These are phyloP conservation scores for Phytophthora niederhauseri DNA, from an alignment of 352 stramenopile genomes.

Conservation along the genomic window DNA sequence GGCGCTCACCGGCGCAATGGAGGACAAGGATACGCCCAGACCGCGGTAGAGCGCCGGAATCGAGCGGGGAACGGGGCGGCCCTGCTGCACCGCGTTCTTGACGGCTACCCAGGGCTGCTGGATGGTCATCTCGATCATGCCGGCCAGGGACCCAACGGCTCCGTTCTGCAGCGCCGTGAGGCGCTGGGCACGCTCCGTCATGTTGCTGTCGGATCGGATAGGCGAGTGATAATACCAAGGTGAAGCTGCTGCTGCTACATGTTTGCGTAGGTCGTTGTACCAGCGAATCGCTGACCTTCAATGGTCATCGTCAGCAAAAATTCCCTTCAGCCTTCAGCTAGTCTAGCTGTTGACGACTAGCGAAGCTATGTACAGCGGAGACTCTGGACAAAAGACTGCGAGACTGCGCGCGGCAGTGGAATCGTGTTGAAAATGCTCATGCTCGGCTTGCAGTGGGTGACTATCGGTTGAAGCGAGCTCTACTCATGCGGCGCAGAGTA, in stretches of 20 bases:
- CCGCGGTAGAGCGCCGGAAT: conserved; percentile 73
- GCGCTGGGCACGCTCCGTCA: conserved; percentile 60
- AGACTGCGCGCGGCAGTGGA: neutral
- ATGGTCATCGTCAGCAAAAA: conserved; percentile 17
- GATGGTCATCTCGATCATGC: conserved; percentile 83
- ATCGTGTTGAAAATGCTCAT: conserved; percentile 8
- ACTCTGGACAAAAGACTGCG: neutral
- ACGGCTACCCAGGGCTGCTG: conserved; percentile 84
- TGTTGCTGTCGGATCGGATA: conserved; percentile 18
- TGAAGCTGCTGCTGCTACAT: conserved; percentile 5
- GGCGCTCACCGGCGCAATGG: conserved; percentile 77
- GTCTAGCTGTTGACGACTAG: conserved; percentile 7
- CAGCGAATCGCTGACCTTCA: conserved; percentile 19
- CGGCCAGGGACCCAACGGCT: conserved; percentile 74
- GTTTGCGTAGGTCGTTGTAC: conserved; percentile 8
- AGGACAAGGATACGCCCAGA: conserved; percentile 74
- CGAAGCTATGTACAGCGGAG: conserved; percentile 4
- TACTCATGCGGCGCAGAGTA: conserved; percentile 8
- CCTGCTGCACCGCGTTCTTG: conserved; percentile 88
- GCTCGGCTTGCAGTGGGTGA: conserved; percentile 5
- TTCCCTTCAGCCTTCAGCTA: conserved; percentile 1
- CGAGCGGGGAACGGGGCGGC: conserved; percentile 61
- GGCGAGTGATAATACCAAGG: conserved; percentile 17
- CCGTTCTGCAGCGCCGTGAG: conserved; percentile 74
- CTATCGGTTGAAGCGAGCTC: conserved; percentile 15